Evolutionary conservation across 441 rosid species (phyloP).

Genomic region (Arabidopsis lyrata): DNA sequence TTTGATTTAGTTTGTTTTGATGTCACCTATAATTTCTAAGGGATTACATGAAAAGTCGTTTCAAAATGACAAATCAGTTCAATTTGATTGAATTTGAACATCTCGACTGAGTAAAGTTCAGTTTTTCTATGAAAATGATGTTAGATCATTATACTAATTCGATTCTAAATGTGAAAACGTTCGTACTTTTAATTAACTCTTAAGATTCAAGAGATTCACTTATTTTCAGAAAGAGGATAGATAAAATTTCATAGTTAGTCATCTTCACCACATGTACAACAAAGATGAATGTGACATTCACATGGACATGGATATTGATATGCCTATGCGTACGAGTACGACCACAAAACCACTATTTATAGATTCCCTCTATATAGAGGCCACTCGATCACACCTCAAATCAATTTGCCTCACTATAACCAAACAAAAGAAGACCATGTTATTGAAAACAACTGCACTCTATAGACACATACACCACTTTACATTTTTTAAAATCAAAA

Average conservation of each 20-base stretch:
- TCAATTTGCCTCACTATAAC: slow-evolving; percentile 38
- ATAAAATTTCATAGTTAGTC: slow-evolving; percentile 28
- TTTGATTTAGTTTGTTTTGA: background rate
- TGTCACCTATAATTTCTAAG: no score
- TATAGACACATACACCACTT: slow-evolving; percentile 4
- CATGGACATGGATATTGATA: slow-evolving; percentile 40
- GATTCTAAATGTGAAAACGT: background rate
- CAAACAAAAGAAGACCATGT: slow-evolving; percentile 47
- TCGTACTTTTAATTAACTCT: background rate
- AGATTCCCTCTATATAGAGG: slow-evolving; percentile 38
- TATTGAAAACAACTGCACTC: slow-evolving; percentile 38
- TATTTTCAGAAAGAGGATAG: background rate
- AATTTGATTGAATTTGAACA: background rate
- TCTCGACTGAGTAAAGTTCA: background rate
- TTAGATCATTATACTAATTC: slow-evolving; percentile 1
- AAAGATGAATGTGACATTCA: slow-evolving; percentile 46
- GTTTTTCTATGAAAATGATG: background rate
- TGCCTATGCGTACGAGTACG: slow-evolving; percentile 5
- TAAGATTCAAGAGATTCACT: background rate
- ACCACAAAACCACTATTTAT: slow-evolving; percentile 43
- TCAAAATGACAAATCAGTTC: background rate
- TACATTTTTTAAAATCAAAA: background rate
- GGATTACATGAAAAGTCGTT: background rate
- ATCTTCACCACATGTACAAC: slow-evolving; percentile 39
- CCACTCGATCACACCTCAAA: slow-evolving; percentile 37